Conservation (phyloP, 306 rosid species). For the Malus fusca region DNA sequence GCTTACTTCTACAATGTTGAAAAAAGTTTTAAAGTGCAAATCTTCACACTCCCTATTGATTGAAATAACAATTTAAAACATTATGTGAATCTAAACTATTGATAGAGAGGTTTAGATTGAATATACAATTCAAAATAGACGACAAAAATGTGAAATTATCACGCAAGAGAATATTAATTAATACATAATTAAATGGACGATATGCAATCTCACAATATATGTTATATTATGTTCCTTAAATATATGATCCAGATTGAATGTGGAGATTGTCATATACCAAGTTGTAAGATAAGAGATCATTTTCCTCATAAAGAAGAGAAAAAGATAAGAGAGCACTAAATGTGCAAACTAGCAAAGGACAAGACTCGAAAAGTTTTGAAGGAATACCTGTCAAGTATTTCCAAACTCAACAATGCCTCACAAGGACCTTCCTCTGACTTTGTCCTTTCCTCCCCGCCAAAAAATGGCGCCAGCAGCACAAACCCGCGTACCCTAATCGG, state of each 20-base stretch:
- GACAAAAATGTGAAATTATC: no score
- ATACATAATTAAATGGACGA: neutral
- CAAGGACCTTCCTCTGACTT: conserved; percentile 71
- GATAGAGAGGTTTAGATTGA: no score
- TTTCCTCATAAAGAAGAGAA: neutral
- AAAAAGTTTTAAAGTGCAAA: no score
- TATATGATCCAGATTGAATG: neutral
- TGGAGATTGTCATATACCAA: neutral
- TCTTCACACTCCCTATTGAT: no score
- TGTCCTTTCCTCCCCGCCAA: conserved; percentile 78
- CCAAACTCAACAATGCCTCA: conserved; percentile 44
- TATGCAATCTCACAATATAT: neutral
- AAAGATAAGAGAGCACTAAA: neutral
- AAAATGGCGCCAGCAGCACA: conserved; percentile 72
- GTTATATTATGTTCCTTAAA: neutral
- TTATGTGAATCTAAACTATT: no score
- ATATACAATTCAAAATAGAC: no score
- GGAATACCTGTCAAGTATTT: conserved; percentile 74
- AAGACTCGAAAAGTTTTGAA: neutral
- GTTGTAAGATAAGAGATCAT: neutral
- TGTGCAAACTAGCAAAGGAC: neutral
- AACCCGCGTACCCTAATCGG: conserved; percentile 63
- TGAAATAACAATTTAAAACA: no score
- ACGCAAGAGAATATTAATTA: no score
- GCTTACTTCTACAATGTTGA: no score